Base-by-base conservation (phyloP, 1,284 basidiomycete species). In the Sanghuangporus weigelae region DNA sequence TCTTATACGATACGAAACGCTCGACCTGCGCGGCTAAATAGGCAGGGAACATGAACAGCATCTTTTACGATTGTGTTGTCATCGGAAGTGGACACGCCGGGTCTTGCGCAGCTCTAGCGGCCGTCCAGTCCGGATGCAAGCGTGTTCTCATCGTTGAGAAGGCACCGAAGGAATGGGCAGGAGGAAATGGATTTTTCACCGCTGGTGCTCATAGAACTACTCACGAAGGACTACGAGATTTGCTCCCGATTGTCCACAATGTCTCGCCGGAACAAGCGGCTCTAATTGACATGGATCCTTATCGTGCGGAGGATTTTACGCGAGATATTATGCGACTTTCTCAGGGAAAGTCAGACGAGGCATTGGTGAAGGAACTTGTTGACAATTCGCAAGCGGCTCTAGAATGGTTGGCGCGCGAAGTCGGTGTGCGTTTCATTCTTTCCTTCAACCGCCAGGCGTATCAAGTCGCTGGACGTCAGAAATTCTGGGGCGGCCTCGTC, bases 121-220 rank as follows among this genome's bases (percentile, higher is more conserved):
- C 86, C 8, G 76, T 74, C 50, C 81, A 87, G 66, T 73, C 80
- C 46, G 86, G 86, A 53, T 84, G 85, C 73, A 76, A 73, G 59
- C 78, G 79, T 75, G 84, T 88, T 64, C 75, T 89, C 55, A 74
- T 89, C 62, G 73, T 88, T 60, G 87, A 89, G 69, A 87, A 87
- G 69, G 84, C 84, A 49, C 84, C 86, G 1, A 68, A 75, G 51
- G 79, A 81, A 63, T 88, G 86, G 86, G 79, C 73, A 7, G 87
- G 87, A 12, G 87, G 86, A 12, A 89, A 89, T 68, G 84, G 86
- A 11, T 87, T 81, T 73, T 89, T 89, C 74, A 88, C 86, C 21
- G 85, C 86, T 26, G 86, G 86, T 19, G 85, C 85, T 1, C 78
- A 83, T 68, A 82, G 86, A 58, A 86, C 82, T 16, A 82, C 80